phyloP scores from a whole-genome alignment of 495 filamentous ascomycete species.

The Talaromyces trachyspermus region DNA sequence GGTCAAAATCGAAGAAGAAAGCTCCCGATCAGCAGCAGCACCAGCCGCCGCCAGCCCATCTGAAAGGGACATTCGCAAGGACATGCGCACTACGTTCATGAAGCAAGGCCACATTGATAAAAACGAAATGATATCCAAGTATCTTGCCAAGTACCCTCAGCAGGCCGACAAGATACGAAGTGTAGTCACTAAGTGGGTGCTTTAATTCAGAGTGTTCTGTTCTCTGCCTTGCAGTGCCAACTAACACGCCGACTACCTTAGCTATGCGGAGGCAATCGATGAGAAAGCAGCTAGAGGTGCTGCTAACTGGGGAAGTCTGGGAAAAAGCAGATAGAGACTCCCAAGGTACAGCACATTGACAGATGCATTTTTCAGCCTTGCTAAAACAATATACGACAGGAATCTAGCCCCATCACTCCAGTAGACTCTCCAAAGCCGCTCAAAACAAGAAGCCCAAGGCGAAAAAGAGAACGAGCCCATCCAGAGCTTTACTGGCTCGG shows the following conservation, averaged over 20 bases:
- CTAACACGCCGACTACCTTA: neutral
- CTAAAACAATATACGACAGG: too few relatives aligned
- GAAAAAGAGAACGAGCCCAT: neutral
- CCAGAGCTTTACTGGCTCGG: neutral
- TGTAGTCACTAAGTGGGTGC: slow-evolving; percentile 3
- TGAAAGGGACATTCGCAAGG: slow-evolving; percentile 7
- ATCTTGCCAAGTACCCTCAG: neutral
- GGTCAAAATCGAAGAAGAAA: neutral
- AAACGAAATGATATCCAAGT: neutral
- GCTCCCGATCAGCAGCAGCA: neutral
- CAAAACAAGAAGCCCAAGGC: neutral
- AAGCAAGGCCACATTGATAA: neutral
- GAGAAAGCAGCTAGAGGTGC: neutral
- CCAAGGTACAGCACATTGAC: neutral
- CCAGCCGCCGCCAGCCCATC: neutral
- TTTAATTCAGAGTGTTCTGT: too few relatives aligned
- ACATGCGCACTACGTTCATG: slow-evolving; percentile 1
- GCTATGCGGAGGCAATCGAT: slow-evolving; percentile 1
- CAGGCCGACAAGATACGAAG: neutral
- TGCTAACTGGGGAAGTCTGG: neutral
- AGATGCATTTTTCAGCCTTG: too few relatives aligned
- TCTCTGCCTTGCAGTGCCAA: neutral
- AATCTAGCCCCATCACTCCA: neutral
- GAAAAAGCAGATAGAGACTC: neutral
- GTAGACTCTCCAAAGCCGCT: neutral